phyloP scores from a whole-genome alignment of 2,329 filamentous ascomycete species.

The Albifimbria verrucaria region DNA sequence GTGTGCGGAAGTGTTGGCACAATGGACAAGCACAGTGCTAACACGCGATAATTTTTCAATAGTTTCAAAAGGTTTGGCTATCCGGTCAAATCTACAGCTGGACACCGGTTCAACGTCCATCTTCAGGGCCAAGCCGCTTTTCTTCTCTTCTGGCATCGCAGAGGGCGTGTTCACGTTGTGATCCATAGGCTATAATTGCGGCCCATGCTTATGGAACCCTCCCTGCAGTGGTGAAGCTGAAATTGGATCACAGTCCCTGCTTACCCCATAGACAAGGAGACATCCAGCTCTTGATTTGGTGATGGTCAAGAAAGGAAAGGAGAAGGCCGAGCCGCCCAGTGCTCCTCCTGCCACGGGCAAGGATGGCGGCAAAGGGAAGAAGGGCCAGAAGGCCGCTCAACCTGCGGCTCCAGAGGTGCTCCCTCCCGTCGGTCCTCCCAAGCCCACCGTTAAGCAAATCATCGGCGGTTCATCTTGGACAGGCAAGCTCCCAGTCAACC shows the following conservation, averaged over 20 bases:
- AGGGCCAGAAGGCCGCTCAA: conserved; percentile 29
- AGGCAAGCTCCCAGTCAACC: conserved; percentile 89
- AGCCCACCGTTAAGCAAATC: conserved; percentile 70
- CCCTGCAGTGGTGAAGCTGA: not conserved
- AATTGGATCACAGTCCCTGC: not conserved
- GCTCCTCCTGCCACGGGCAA: conserved; percentile 35
- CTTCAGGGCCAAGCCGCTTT: no score
- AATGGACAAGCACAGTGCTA: conserved; percentile 5
- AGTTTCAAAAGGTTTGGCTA: no score
- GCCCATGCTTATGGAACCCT: not conserved
- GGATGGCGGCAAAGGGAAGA: conserved; percentile 40
- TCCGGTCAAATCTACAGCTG: no score
- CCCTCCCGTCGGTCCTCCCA: conserved; percentile 43
- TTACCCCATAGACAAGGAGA: no score
- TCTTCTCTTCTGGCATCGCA: no score
- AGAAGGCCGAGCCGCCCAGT: conserved; percentile 39
- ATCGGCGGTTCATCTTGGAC: conserved; percentile 97
- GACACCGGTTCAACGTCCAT: no score
- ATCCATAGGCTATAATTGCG: not conserved
- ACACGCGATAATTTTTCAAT: not conserved
- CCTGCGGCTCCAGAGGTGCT: conserved; percentile 24
- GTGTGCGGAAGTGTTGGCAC: not conserved
- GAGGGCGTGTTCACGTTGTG: no score
- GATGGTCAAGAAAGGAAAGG: conserved; percentile 55
- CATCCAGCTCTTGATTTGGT: conserved; percentile 5